Conservation (phyloP, 805 yeast species). For the Candida broadrunensis region DNA sequence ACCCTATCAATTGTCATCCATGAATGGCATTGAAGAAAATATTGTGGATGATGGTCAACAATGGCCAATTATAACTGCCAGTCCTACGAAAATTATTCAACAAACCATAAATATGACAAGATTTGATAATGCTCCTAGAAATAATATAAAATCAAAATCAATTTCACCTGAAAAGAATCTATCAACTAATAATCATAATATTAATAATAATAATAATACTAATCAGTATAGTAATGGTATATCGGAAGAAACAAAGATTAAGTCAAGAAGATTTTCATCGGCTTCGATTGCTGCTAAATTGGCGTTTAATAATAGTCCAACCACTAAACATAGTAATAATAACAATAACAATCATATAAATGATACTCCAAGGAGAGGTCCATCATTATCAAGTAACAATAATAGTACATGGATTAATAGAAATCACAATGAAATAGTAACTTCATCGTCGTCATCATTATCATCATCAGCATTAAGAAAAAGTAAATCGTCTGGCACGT, state of each 20-base stretch:
- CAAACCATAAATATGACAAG: slow-evolving; percentile 1
- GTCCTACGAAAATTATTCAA: background rate
- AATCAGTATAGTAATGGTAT: no score
- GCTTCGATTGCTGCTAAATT: slow-evolving; percentile 26
- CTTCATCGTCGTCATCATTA: background rate
- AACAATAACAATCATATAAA: background rate
- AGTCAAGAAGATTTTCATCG: slow-evolving; percentile 14
- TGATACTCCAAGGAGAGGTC: background rate
- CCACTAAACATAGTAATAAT: background rate
- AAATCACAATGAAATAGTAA: no score
- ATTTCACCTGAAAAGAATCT: background rate
- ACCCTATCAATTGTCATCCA: slow-evolving; percentile 3
- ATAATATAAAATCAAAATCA: background rate
- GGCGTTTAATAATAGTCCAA: slow-evolving; percentile 20
- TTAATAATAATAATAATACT: no score
- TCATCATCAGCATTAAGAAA: slow-evolving; percentile 13
- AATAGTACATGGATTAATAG: no score
- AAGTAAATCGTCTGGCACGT: slow-evolving; percentile 14
- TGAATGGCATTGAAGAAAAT: slow-evolving; percentile 3
- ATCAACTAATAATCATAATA: background rate
- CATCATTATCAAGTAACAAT: background rate
- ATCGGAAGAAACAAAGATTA: background rate
- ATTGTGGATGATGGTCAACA: slow-evolving; percentile 4
- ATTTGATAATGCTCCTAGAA: background rate
- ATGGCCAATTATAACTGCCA: slow-evolving; percentile 2